Evolutionary conservation across 805 yeast genomes (phyloP).

Genomic region (Ogataea trehalophila): DNA sequence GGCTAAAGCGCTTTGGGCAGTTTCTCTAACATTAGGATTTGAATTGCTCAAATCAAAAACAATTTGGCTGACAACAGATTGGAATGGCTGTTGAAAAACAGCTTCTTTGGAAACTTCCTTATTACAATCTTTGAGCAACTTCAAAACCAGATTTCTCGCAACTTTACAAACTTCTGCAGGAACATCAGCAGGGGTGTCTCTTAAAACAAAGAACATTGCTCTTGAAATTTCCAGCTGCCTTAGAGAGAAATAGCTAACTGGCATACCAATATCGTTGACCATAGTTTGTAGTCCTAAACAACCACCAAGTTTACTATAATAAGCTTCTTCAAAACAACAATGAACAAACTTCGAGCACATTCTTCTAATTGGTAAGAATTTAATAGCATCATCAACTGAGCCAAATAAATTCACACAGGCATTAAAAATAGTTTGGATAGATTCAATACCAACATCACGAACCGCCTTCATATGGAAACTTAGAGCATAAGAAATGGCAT

Average conservation of each 20-base stretch:
- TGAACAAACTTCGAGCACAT: constrained; percentile 83
- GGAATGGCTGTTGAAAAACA: constrained; percentile 66
- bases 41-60: constrained; percentile 93
- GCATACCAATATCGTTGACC: constrained; percentile 61
- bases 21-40: constrained; percentile 72
- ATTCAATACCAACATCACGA: constrained; percentile 62
- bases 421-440: constrained; percentile 56
- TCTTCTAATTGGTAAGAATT: constrained; percentile 70
- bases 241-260: constrained; percentile 66
- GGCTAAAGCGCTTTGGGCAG: constrained; percentile 67
- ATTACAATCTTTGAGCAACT: constrained; percentile 64
- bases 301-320: constrained; percentile 84
- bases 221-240: constrained; percentile 82
- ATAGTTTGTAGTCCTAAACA: constrained; percentile 75
- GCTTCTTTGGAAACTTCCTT: constrained; percentile 54
- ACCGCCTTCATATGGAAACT: constrained; percentile 72
- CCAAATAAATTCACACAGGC: constrained; percentile 69
- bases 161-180: constrained; percentile 71
- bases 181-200: constrained; percentile 86
- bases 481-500: constrained; percentile 74
- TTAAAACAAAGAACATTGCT: constrained; percentile 80
- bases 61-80: constrained; percentile 78
- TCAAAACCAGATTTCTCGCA: constrained; percentile 64
- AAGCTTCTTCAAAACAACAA: constrained; percentile 84
- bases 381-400: constrained; percentile 54